Percentiles rank a stretch among this genome's conserved stretches.
phyloP scores from a whole-genome alignment of 1,284 basidiomycete genomes.

The Cutaneotrichosporon cavernicola region DNA sequence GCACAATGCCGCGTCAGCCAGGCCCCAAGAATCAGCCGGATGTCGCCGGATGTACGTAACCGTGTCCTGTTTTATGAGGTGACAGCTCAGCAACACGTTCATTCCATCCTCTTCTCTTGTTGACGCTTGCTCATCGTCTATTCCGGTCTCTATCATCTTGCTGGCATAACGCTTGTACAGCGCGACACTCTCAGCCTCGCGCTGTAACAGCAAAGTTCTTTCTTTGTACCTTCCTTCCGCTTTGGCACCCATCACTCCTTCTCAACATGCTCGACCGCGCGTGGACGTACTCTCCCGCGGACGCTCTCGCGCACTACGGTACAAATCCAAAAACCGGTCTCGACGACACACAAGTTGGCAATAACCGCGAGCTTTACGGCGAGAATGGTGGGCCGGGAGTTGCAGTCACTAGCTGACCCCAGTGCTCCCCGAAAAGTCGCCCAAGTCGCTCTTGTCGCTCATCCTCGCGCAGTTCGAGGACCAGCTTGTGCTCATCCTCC shows the following conservation, averaged over 20 bases:
- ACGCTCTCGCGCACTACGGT: constrained; percentile 48
- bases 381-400: constrained; percentile 68
- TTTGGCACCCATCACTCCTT: neutral
- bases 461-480: constrained; percentile 98
- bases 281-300: constrained; percentile 50
- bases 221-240: neutral
- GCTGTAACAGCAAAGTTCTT: neutral
- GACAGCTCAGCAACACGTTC: constrained; percentile 2
- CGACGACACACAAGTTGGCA: constrained; percentile 54
- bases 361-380: constrained; percentile 75
- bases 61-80: neutral
- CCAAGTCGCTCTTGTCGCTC: constrained; percentile 88
- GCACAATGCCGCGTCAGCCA: neutral
- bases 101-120: neutral
- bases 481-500: constrained; percentile 89
- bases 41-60: neutral
- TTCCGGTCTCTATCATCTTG: neutral
- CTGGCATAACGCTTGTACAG: neutral
- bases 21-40: neutral
- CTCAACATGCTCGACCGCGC: constrained; percentile 48
- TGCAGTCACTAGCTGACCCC: constrained; percentile 50
- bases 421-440: constrained; percentile 75
- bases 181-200: neutral
- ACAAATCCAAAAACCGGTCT: constrained; percentile 44
- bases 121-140: neutral